Conservation (phyloP, 2,329 filamentous ascomycete genomes). For the Cercospora brassicicola region DNA sequence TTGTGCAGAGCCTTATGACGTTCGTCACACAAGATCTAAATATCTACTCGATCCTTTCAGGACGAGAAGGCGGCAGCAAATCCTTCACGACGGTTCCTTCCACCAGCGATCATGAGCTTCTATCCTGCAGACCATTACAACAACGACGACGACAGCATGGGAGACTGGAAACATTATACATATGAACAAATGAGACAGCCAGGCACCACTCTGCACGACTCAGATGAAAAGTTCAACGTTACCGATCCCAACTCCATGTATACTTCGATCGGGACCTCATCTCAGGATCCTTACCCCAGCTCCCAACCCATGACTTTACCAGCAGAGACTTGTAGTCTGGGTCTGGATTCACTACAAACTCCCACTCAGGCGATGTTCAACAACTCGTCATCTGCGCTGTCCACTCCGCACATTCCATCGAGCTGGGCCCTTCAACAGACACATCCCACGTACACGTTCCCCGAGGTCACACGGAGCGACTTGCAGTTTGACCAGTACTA, state of each 20-base stretch:
- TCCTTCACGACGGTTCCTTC: conserved; percentile 17
- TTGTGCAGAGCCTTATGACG: conserved; percentile 20
- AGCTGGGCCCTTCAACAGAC: conserved; percentile 3
- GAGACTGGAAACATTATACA: conserved; percentile 17
- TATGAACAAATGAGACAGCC: conserved; percentile 11
- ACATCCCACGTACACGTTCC: conserved; percentile 3
- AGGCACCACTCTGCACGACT: neutral
- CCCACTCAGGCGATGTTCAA: conserved; percentile 24
- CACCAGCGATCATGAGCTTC: conserved; percentile 23
- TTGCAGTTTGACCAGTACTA: conserved; percentile 18
- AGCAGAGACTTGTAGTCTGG: conserved; percentile 12
- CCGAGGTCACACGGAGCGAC: neutral
- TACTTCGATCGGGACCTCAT: conserved; percentile 6
- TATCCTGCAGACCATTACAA: conserved; percentile 19
- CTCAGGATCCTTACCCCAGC: conserved; percentile 18
- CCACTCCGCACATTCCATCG: neutral
- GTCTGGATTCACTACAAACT: conserved; percentile 20
- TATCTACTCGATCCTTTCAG: conserved; percentile 19
- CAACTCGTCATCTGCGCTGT: neutral
- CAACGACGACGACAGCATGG: conserved; percentile 14
- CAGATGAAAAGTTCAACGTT: conserved; percentile 6
- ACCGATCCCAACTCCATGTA: conserved; percentile 8
- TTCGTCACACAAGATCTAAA: conserved; percentile 15
- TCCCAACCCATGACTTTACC: conserved; percentile 23
- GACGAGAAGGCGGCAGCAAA: conserved; percentile 9